Percentiles rank a stretch among this genome's conserved stretches.
These are phyloP conservation scores for Alternaria angustiovoidea DNA, from an alignment of 2,329 filamentous ascomycete genomes.

Conservation along the genomic window DNA sequence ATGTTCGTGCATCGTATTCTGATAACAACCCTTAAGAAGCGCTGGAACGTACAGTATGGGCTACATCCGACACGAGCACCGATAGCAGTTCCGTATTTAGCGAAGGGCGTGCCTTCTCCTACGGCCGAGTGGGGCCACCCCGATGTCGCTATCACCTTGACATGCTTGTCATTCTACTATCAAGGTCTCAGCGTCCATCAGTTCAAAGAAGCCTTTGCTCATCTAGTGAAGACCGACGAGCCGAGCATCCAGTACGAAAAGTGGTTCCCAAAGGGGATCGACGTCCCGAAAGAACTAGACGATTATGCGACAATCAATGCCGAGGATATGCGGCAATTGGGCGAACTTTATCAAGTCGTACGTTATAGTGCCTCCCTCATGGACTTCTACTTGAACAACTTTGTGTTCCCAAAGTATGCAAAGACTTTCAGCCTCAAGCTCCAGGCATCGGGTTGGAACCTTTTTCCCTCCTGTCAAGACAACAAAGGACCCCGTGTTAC, in stretches of 20 bases:
- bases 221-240: conserved; percentile 64
- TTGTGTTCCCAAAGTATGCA: conserved; percentile 71
- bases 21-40: conserved; percentile 66
- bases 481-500: conserved; percentile 58
- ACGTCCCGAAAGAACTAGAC: conserved; percentile 57
- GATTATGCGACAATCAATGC: conserved; percentile 68
- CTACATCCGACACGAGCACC: conserved; percentile 59
- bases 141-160: conserved; percentile 58
- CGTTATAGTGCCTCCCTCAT: conserved; percentile 62
- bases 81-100: conserved; percentile 69
- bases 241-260: conserved; percentile 64
- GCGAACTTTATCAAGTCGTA: conserved; percentile 48
- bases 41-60: conserved; percentile 71
- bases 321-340: conserved; percentile 61
- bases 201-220: conserved; percentile 60
- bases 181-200: conserved; percentile 61
- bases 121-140: conserved; percentile 75
- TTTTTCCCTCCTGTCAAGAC: conserved; percentile 57
- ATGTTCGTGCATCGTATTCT: conserved; percentile 69
- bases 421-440: conserved; percentile 71
- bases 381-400: conserved; percentile 71
- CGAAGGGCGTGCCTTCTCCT: conserved; percentile 70
- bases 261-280: conserved; percentile 57
- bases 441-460: conserved; percentile 72
- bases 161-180: conserved; percentile 68